These are phyloP conservation scores for Chytriomyces hyalinus DNA, from an alignment of 192 early-diverging fungal species.

Conservation along the genomic window DNA sequence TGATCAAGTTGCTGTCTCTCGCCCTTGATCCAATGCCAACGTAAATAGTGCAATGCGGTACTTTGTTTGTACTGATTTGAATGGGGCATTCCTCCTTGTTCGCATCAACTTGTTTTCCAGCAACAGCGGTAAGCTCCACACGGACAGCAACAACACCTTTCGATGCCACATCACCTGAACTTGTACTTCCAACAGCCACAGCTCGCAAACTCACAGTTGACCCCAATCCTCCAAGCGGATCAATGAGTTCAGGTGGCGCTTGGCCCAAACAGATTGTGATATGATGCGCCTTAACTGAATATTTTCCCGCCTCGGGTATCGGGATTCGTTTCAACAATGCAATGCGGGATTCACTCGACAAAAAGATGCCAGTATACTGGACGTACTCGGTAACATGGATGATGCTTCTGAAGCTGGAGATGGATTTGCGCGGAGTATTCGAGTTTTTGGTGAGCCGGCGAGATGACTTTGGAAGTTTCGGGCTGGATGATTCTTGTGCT, in stretches of 20 bases:
- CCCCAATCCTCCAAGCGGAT: constrained; percentile 42
- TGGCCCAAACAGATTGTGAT: constrained; percentile 47
- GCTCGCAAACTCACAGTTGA: constrained; percentile 29
- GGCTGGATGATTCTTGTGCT: not conserved
- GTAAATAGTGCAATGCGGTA: constrained; percentile 50
- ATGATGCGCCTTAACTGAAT: constrained; percentile 41
- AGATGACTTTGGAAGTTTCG: no score
- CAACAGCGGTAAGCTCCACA: constrained; percentile 32
- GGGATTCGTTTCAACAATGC: constrained; percentile 24
- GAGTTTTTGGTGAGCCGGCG: not conserved
- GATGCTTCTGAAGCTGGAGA: constrained; percentile 41
- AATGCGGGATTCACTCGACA: constrained; percentile 24
- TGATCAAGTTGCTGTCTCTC: constrained; percentile 42
- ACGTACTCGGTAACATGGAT: constrained; percentile 47
- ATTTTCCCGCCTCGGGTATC: constrained; percentile 19
- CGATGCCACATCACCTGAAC: not conserved
- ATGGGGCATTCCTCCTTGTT: not conserved
- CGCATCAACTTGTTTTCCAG: not conserved
- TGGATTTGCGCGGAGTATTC: constrained; percentile 22
- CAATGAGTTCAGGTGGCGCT: constrained; percentile 30
- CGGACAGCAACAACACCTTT: constrained; percentile 44
- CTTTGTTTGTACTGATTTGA: constrained; percentile 38
- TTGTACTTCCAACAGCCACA: constrained; percentile 27
- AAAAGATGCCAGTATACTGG: constrained; percentile 45
- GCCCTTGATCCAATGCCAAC: constrained; percentile 32